Evolutionary conservation across 2,329 filamentous ascomycete species (phyloP), one percentile per base, ranked within the genome.

Genomic region (Neurospora sp.): DNA sequence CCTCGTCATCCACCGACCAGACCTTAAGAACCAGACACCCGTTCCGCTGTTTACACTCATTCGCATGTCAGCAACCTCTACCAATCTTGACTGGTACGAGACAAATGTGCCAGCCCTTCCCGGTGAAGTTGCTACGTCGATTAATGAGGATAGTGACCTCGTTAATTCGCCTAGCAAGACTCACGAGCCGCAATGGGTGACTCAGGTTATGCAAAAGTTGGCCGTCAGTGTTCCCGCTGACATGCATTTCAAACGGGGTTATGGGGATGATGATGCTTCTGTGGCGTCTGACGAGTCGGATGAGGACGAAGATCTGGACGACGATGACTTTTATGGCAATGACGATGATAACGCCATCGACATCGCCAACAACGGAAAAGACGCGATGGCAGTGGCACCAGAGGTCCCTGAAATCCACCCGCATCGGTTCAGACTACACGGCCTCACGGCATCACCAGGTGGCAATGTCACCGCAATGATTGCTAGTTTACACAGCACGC

Each of bases 81-180:
- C 80, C 2, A 87, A 85, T 72, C 75, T 78, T 15, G 80, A 83
- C 73, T 88, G 86, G 86, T 85, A 83, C 71, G 82, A 87, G 70
- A 84, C 82, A 17, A 88, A 85, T 72, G 74, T 82, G 1, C 76
- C 80, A 15, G 68, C 77, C 0, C 52, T 62, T 62, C 72, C 76
- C 0, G 70, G 69, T 3, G 72, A 74, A 66, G 6, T 72, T 72
- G 36, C 62, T 8, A 62, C 37, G 19, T 10, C 41, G 52, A 62
- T 62, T 3, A 62, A 62, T 8, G 28, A 62, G 52, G 28, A 62
- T 62, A 62, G 52, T 36, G 41, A 33, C 43, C 75, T 2, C 69
- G 72, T 4, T 62, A 68, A 75, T 4, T 70, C 73, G 6, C 72
- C 66, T 37, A 41, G 10, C 77, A 11, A 72, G 1, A 70, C 70